Evolutionary conservation across 495 filamentous ascomycete genomes (phyloP).

Genomic region (Tuber microsphaerosporum): DNA sequence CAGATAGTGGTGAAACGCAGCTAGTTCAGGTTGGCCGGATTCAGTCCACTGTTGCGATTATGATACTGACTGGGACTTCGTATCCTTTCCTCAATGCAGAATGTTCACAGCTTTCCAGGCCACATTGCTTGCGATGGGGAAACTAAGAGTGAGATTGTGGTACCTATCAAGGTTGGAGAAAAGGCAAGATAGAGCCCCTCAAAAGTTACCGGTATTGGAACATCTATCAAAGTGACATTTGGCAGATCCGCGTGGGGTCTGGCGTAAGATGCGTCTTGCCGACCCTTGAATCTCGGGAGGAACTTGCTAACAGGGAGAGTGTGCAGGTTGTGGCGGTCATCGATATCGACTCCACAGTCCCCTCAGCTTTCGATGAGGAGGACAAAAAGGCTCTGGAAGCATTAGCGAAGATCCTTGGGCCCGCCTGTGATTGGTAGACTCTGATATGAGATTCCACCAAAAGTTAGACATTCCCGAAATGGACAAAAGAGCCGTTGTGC

Average conservation of each 20-base stretch:
- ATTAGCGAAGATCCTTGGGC: conserved; percentile 58
- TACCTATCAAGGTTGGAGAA: conserved; percentile 60
- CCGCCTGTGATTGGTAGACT: conserved; percentile 65
- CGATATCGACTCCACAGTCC: conserved; percentile 72
- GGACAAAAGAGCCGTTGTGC: conserved; percentile 9
- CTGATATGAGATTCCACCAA: conserved; percentile 9
- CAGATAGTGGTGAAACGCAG: conserved; percentile 55
- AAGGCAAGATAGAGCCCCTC: conserved; percentile 48
- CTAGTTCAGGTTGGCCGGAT: conserved; percentile 50
- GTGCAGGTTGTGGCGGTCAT: conserved; percentile 73
- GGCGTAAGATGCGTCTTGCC: conserved; percentile 2
- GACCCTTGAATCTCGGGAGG: conserved; percentile 4
- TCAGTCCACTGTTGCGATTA: background rate
- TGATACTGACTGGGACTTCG: conserved; percentile 12
- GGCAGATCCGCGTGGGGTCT: background rate
- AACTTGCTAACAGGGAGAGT: conserved; percentile 26
- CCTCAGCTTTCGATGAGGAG: conserved; percentile 66
- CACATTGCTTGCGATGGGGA: conserved; percentile 87
- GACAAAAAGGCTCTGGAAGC: conserved; percentile 64
- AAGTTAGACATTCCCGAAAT: conserved; percentile 12
- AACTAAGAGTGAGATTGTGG: conserved; percentile 82
- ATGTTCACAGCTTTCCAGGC: conserved; percentile 71
- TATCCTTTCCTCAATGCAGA: conserved; percentile 31
- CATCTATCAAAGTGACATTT: background rate
- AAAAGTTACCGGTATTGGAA: background rate